These are phyloP conservation scores for Boletellus ananas DNA, from an alignment of 768 basidiomycete species.

Conservation along the genomic window DNA sequence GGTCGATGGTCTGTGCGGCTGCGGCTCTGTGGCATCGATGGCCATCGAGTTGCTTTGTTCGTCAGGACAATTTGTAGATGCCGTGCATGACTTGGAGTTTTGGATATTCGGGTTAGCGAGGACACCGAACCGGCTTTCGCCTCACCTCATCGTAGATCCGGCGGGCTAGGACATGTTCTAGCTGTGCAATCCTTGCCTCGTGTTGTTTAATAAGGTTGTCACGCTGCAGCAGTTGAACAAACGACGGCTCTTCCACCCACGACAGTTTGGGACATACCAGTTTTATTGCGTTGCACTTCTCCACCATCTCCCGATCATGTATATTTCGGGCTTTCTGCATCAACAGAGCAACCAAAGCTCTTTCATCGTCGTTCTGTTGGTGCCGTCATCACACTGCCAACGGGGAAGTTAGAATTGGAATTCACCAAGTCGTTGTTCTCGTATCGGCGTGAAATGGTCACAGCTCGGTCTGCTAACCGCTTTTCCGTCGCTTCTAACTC, in stretches of 20 bases:
- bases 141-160: slow-evolving; percentile 37
- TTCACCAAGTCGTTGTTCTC: slow-evolving; percentile 45
- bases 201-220: slow-evolving; percentile 44
- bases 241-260: slow-evolving; percentile 6
- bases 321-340: slow-evolving; percentile 42
- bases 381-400: slow-evolving; percentile 10
- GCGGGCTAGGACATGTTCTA: slow-evolving; percentile 47
- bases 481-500: slow-evolving; percentile 29
- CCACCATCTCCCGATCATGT: slow-evolving; percentile 51
- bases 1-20: slow-evolving; percentile 2
- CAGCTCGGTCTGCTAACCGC: slow-evolving; percentile 27
- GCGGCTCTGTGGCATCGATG: slow-evolving; percentile 7
- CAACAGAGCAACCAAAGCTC: slow-evolving; percentile 44
- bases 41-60: slow-evolving; percentile 13
- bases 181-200: slow-evolving; percentile 40
- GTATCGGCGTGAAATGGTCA: slow-evolving; percentile 37
- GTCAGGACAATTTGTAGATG: slow-evolving; percentile 10
- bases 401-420: slow-evolving; percentile 14
- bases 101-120: slow-evolving; percentile 11
- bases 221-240: slow-evolving; percentile 33
- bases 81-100: slow-evolving; percentile 10
- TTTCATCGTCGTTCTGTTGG: slow-evolving; percentile 47
- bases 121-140: slow-evolving; percentile 11
- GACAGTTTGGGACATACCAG: slow-evolving; percentile 32
- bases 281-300: slow-evolving; percentile 54